A percentile compares a stretch with the other conserved stretches of the same genome.
phyloP scores from a whole-genome alignment of 1,284 basidiomycete genomes.

The Meira miltonrushii region DNA sequence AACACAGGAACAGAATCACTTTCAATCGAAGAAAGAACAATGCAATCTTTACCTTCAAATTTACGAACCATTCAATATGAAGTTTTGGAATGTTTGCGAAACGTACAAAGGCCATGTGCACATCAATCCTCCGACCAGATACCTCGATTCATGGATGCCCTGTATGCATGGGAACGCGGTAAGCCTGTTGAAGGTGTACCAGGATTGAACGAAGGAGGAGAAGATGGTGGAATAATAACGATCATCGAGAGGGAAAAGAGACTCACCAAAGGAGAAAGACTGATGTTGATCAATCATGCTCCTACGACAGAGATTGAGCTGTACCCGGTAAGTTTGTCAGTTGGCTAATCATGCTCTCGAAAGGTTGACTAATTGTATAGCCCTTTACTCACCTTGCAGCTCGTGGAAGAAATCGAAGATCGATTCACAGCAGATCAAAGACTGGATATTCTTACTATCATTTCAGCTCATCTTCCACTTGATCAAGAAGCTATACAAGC shows the following conservation, averaged over 20 bases:
- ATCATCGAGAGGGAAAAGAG: slow-evolving; percentile 26
- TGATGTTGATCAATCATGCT: slow-evolving; percentile 82
- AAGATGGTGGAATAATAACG: neutral
- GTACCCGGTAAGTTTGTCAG: slow-evolving; percentile 80
- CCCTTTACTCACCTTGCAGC: slow-evolving; percentile 56
- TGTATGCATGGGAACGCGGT: slow-evolving; percentile 55
- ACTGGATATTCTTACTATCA: slow-evolving; percentile 63
- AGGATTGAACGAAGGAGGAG: neutral
- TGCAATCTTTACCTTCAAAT: slow-evolving; percentile 60
- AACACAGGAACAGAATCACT: neutral
- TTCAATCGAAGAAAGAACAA: slow-evolving; percentile 18
- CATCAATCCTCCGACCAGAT: slow-evolving; percentile 67
- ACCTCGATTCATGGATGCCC: slow-evolving; percentile 62
- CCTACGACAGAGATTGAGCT: slow-evolving; percentile 77
- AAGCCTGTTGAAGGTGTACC: neutral
- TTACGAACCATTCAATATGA: slow-evolving; percentile 81
- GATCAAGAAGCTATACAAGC: slow-evolving; percentile 12
- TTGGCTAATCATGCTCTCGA: too few species aligned
- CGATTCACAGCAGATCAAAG: slow-evolving; percentile 66
- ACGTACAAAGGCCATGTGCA: slow-evolving; percentile 60
- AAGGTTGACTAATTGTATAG: neutral
- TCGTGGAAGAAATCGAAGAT: slow-evolving; percentile 82
- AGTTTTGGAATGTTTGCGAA: slow-evolving; percentile 56
- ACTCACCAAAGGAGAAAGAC: slow-evolving; percentile 82
- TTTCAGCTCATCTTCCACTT: slow-evolving; percentile 57